Conservation (phyloP, 305 asterid genomes). For the Fraxinus paxiana region DNA sequence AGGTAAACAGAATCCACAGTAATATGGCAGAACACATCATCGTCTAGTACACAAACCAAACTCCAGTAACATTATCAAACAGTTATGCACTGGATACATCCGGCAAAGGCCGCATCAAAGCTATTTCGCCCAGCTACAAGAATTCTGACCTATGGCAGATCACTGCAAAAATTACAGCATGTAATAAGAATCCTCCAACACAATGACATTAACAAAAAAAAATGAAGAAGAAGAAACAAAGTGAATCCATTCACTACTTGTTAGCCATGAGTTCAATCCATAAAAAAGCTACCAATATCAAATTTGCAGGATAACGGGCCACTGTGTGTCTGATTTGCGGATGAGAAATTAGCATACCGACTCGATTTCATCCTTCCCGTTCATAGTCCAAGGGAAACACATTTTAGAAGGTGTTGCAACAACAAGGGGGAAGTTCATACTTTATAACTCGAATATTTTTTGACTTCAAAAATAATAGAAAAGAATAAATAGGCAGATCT, state of each 20-base stretch:
- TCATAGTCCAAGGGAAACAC: not conserved
- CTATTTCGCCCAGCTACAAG: not conserved
- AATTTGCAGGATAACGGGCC: not conserved
- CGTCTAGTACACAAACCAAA: constrained; percentile 21
- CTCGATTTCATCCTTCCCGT: not conserved
- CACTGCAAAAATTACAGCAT: constrained; percentile 27
- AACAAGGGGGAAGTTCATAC: not conserved
- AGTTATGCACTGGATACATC: not conserved
- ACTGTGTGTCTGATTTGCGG: not conserved
- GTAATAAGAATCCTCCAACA: not conserved
- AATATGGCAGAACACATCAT: constrained; percentile 22
- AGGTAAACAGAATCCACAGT: constrained; percentile 25
- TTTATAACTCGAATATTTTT: not conserved
- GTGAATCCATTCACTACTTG: not conserved
- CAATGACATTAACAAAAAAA: not conserved
- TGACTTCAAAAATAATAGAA: not conserved
- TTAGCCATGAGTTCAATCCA: not conserved
- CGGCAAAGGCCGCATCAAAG: not conserved
- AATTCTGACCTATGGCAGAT: constrained; percentile 6
- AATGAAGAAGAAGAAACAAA: not conserved
- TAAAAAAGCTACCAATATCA: not conserved
- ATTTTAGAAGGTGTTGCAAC: not conserved
- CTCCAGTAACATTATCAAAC: constrained; percentile 16
- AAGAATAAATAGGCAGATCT: not conserved
- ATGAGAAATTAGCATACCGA: not conserved